phyloP scores from a whole-genome alignment of 441 rosid genomes.

The Pelargonium citronellum region DNA sequence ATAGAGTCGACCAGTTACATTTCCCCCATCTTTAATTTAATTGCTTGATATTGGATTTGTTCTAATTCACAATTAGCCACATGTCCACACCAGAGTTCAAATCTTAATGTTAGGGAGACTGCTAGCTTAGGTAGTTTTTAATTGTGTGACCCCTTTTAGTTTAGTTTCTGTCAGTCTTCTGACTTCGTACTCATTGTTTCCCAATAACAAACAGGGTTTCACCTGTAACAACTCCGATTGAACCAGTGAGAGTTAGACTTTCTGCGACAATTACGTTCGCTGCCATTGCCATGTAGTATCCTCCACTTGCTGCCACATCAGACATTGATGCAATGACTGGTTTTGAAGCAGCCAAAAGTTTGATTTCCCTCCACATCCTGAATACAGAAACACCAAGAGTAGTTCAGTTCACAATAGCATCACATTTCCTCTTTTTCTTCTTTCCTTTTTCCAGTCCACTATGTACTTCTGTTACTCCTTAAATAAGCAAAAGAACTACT shows the following conservation, averaged over 20 bases:
- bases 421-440: slow-evolving; percentile 4
- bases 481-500: background rate
- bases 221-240: slow-evolving; percentile 97
- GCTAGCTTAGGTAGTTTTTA: background rate
- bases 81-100: background rate
- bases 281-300: slow-evolving; percentile 98
- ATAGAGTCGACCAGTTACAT: no score
- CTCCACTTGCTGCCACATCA: slow-evolving; percentile 98
- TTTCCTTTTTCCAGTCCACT: background rate
- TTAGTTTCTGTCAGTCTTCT: background rate
- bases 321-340: slow-evolving; percentile 93
- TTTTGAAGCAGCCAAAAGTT: slow-evolving; percentile 68
- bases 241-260: slow-evolving; percentile 81
- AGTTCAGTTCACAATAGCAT: background rate
- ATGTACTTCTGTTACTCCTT: background rate
- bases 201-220: slow-evolving; percentile 15
- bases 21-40: no score
- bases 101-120: background rate
- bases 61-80: background rate
- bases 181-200: slow-evolving; percentile 9
- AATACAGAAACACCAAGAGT: slow-evolving; percentile 20
- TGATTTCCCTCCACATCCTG: slow-evolving; percentile 99
- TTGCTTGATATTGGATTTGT: no score
- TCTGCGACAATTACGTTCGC: slow-evolving; percentile 72
- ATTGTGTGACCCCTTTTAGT: slow-evolving; percentile 9